Conservation (phyloP, 352 stramenopile species). For the Globisporangium spiculum region DNA sequence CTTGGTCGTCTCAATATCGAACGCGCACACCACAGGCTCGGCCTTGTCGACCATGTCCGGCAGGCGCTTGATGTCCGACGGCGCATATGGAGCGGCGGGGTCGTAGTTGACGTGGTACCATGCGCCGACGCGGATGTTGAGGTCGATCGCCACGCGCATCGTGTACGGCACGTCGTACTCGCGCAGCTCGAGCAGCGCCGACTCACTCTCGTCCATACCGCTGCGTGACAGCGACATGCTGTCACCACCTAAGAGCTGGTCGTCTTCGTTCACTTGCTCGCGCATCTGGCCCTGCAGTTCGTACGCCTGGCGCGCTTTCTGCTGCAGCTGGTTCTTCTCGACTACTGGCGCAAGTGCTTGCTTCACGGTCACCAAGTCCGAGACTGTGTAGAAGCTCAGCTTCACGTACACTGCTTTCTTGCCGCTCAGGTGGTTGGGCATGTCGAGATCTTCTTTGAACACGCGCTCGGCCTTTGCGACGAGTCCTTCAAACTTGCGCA, state of each 20-base stretch:
- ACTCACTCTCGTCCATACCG: slow-evolving; percentile 63
- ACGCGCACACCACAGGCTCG: slow-evolving; percentile 95
- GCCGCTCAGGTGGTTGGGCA: slow-evolving; percentile 88
- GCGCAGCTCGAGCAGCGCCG: slow-evolving; percentile 87
- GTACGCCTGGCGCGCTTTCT: slow-evolving; percentile 66
- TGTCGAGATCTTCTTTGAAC: slow-evolving; percentile 89
- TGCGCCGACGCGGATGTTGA: slow-evolving; percentile 94
- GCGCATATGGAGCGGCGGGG: slow-evolving; percentile 47
- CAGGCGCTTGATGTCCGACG: slow-evolving; percentile 47
- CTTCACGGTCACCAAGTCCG: slow-evolving; percentile 69
- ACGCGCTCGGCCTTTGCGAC: slow-evolving; percentile 70
- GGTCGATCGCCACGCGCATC: slow-evolving; percentile 95
- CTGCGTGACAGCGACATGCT: slow-evolving; percentile 1
- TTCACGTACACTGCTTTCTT: slow-evolving; percentile 87
- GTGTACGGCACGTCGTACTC: slow-evolving; percentile 99
- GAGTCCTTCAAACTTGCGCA: slow-evolving; percentile 85
- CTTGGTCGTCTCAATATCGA: slow-evolving; percentile 99
- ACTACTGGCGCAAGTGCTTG: slow-evolving; percentile 58
- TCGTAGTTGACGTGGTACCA: slow-evolving; percentile 96
- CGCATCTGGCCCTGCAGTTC: slow-evolving; percentile 46
- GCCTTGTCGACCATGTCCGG: slow-evolving; percentile 92
- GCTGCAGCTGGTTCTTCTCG: slow-evolving; percentile 59
- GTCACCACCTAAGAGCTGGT: slow-evolving; percentile 33
- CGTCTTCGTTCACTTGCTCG: slow-evolving; percentile 43
- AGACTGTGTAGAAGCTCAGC: slow-evolving; percentile 86